Evolutionary conservation across 257 asterid species (phyloP).

Genomic region (Solanum sparsipilum): DNA sequence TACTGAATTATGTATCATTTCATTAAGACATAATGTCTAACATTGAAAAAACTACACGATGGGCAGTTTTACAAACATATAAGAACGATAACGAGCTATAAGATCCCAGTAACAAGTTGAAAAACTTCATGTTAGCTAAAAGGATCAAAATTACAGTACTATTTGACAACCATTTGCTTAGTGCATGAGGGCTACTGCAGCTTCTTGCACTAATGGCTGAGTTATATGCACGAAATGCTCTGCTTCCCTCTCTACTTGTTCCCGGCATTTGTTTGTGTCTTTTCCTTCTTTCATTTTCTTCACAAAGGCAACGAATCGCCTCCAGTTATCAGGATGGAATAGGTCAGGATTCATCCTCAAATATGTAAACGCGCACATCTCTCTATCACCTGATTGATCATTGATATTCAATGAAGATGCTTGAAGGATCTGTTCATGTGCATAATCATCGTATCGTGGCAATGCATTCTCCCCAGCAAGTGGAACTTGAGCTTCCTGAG

Average conservation of each 20-base stretch:
- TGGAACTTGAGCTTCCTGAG: slow-evolving; percentile 63
- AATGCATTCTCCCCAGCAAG: slow-evolving; percentile 94
- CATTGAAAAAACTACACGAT: background rate
- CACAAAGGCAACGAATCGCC: slow-evolving; percentile 70
- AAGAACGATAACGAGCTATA: background rate
- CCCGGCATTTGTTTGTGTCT: slow-evolving; percentile 42
- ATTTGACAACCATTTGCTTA: slow-evolving; percentile 1
- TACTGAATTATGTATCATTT: background rate
- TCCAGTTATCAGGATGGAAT: slow-evolving; percentile 91
- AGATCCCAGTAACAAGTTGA: background rate
- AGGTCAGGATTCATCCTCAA: slow-evolving; percentile 79
- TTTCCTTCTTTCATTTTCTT: slow-evolving; percentile 93
- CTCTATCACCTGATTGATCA: slow-evolving; percentile 22
- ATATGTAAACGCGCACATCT: slow-evolving; percentile 94
- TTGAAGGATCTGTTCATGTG: slow-evolving; percentile 65
- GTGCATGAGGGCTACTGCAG: slow-evolving; percentile 71
- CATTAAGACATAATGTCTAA: background rate
- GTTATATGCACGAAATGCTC: slow-evolving; percentile 82
- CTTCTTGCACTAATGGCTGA: slow-evolving; percentile 82
- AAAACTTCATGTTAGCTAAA: background rate
- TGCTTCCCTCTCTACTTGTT: slow-evolving; percentile 81
- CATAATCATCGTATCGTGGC: slow-evolving; percentile 68
- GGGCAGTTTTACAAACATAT: background rate
- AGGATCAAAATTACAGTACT: background rate
- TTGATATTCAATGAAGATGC: slow-evolving; percentile 43